Percentiles rank a stretch among this genome's conserved stretches.
These are phyloP conservation scores for Neolecta irregularis DNA, from an alignment of 1,139 yeast genomes.

Conservation along the genomic window DNA sequence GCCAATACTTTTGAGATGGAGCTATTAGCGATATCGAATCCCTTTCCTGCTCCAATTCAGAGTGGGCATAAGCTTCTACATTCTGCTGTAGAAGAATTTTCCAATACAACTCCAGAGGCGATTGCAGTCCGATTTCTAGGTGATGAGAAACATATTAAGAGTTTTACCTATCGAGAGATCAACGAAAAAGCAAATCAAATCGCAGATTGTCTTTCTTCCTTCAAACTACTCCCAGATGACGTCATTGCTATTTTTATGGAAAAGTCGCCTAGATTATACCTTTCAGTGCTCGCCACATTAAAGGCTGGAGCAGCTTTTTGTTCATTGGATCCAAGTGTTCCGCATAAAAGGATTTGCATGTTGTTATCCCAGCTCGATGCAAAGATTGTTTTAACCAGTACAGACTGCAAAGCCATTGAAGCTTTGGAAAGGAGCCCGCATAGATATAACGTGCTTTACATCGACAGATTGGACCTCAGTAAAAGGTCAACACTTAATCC, in stretches of 20 bases:
- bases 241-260: constrained; percentile 13
- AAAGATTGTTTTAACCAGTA: too few species aligned
- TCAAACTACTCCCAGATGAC: constrained; percentile 4
- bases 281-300: constrained; percentile 13
- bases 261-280: constrained; percentile 14
- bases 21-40: constrained; percentile 3
- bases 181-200: constrained; percentile 7
- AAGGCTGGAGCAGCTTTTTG: constrained; percentile 17
- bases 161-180: constrained; percentile 14
- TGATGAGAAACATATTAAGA: neutral
- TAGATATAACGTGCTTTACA: too few species aligned
- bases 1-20: neutral
- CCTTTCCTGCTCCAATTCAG: neutral
- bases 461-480: too few species aligned
- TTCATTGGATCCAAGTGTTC: constrained; percentile 15
- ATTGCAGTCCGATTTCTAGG: constrained; percentile 15
- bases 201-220: constrained; percentile 6
- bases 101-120: constrained; percentile 3
- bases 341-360: constrained; percentile 11
- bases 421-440: too few species aligned
- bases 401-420: too few species aligned
- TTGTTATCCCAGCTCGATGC: constrained; percentile 15
- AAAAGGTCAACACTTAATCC: too few species aligned
- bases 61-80: constrained; percentile 8
- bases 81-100: constrained; percentile 9